phyloP scores from a whole-genome alignment of 345 rosid species.

The Gynandropsis gynandra region DNA sequence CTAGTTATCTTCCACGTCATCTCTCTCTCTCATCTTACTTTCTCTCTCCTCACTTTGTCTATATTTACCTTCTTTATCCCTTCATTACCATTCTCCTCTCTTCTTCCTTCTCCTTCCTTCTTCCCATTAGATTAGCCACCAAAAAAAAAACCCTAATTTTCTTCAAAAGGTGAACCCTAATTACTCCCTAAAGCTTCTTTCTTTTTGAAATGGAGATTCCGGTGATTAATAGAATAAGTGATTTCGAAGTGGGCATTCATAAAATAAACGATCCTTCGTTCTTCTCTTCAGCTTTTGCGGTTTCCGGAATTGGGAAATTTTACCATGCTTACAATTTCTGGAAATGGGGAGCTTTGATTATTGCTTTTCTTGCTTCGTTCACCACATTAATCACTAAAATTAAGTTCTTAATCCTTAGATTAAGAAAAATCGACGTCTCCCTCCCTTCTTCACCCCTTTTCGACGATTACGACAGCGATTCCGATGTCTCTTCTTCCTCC shows the following conservation, averaged over 20 bases:
- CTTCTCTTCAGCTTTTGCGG: conserved; percentile 26
- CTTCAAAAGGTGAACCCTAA: neutral
- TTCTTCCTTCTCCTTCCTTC: conserved; percentile 13
- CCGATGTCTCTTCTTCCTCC: conserved; percentile 31
- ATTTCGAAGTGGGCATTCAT: conserved; percentile 44
- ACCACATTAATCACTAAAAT: conserved; percentile 37
- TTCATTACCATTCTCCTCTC: conserved; percentile 10
- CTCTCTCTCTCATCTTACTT: too few relatives aligned
- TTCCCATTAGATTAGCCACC: neutral
- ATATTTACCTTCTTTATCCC: neutral
- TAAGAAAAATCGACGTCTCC: conserved; percentile 22
- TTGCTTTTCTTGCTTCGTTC: conserved; percentile 58
- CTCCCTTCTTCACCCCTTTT: conserved; percentile 16
- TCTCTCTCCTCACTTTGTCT: neutral
- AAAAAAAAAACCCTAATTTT: conserved; percentile 24
- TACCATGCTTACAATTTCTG: conserved; percentile 36
- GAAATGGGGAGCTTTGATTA: conserved; percentile 59
- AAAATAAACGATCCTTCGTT: conserved; percentile 32
- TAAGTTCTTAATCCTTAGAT: conserved; percentile 35
- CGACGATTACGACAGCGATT: conserved; percentile 33
- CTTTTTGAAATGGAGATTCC: conserved; percentile 52
- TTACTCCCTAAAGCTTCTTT: neutral
- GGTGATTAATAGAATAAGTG: conserved; percentile 47
- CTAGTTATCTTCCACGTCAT: conserved; percentile 20
- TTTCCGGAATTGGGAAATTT: conserved; percentile 31